Conservation (phyloP, 176 grass and related monocot species). For the Carex myosuroides region DNA sequence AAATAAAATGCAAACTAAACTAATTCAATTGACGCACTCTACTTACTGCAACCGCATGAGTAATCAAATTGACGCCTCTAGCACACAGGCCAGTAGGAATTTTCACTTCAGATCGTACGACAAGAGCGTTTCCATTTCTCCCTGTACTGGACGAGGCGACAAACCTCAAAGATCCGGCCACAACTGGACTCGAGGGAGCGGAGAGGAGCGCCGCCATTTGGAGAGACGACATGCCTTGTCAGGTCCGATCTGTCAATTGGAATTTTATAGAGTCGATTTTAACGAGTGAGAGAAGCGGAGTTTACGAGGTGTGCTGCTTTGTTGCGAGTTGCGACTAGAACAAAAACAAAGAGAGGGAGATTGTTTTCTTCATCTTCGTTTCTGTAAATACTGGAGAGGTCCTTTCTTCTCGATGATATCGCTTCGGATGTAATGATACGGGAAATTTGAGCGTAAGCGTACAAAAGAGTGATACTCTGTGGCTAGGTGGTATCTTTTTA, state of each 20-base stretch:
- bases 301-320: neutral
- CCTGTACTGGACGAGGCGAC: neutral
- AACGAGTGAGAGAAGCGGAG: neutral
- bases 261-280: neutral
- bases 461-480: too few species aligned
- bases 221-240: constrained; percentile 14
- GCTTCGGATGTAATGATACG: too few species aligned
- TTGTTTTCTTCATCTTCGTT: neutral
- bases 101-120: neutral
- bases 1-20: neutral
- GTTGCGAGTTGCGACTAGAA: neutral
- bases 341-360: neutral
- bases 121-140: neutral
- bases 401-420: too few species aligned
- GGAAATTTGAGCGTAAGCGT: too few species aligned
- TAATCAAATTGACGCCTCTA: constrained; percentile 14
- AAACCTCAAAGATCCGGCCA: neutral
- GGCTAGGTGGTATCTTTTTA: too few species aligned
- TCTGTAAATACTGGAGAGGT: too few species aligned
- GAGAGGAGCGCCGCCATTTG: constrained; percentile 31
- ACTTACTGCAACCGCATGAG: constrained; percentile 34
- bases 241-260: neutral
- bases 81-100: neutral
- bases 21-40: neutral
- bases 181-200: constrained; percentile 1